Evolutionary conservation across 2,329 filamentous ascomycete species (phyloP).

Genomic region (Stromatinia cepivora): DNA sequence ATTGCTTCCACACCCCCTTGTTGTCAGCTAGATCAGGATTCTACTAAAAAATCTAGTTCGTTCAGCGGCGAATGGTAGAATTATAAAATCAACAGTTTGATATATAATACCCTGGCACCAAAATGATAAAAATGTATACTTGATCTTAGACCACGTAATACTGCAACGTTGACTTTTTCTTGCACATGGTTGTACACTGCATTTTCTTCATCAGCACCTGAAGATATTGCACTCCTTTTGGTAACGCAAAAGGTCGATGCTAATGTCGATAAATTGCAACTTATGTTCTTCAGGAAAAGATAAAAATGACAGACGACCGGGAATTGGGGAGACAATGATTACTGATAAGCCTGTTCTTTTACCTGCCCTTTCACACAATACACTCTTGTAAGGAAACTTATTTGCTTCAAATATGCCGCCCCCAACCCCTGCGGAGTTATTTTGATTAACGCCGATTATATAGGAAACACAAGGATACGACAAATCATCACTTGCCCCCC

Average conservation of each 20-base stretch:
- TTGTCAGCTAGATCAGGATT: neutral
- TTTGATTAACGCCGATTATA: neutral
- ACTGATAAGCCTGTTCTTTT: neutral
- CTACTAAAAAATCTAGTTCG: neutral
- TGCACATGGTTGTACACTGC: neutral
- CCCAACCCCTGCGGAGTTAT: neutral
- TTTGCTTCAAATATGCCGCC: neutral
- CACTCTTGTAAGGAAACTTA: neutral
- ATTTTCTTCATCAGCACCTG: neutral
- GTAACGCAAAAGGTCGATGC: neutral
- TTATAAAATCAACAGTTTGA: neutral
- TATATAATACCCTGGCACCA: neutral
- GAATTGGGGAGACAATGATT: neutral
- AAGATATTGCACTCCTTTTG: neutral
- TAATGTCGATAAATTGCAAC: neutral
- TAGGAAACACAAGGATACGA: neutral
- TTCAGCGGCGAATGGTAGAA: constrained; percentile 10
- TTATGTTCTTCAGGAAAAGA: neutral
- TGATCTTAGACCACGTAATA: constrained; percentile 7
- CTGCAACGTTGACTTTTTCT: neutral
- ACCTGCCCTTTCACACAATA: too few relatives aligned
- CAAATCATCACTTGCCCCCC: constrained; percentile 1
- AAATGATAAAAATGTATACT: neutral
- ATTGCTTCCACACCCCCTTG: neutral
- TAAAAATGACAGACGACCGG: neutral